phyloP scores from a whole-genome alignment of 2,329 filamentous ascomycete genomes.

The Aspergillus tubingensis region DNA sequence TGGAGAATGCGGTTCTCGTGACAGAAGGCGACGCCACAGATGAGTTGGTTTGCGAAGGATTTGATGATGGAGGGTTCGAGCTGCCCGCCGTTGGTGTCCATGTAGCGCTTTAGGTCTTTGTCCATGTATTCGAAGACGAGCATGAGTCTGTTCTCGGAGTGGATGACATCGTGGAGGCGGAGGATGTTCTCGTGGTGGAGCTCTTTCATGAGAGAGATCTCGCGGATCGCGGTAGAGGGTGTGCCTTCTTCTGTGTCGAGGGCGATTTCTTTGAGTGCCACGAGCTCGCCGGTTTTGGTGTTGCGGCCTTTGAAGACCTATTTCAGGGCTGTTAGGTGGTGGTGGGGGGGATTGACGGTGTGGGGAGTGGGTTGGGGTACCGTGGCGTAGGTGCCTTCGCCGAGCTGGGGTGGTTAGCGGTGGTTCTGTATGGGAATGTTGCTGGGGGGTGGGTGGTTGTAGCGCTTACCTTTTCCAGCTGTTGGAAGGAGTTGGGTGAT shows the following conservation, averaged over 20 bases:
- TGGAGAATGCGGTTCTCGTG: constrained; percentile 95
- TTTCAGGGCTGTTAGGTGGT: constrained; percentile 8
- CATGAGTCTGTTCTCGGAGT: constrained; percentile 99
- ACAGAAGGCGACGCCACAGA: constrained; percentile 93
- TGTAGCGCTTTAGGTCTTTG: constrained; percentile 95
- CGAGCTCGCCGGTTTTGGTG: constrained; percentile 17
- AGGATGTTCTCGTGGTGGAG: constrained; percentile 98
- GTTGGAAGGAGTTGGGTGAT: constrained; percentile 16
- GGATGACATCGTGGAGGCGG: constrained; percentile 94
- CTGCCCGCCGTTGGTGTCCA: constrained; percentile 88
- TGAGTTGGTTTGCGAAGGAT: constrained; percentile 96
- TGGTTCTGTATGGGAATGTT: background rate
- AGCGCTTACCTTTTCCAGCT: constrained; percentile 16
- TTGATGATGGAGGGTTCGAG: constrained; percentile 89
- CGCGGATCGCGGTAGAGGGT: constrained; percentile 92
- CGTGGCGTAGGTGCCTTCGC: constrained; percentile 21
- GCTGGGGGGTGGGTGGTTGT: background rate
- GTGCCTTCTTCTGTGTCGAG: constrained; percentile 76
- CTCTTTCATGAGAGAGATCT: constrained; percentile 99
- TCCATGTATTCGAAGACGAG: constrained; percentile 99
- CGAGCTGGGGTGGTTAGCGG: constrained; percentile 9
- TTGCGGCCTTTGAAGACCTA: constrained; percentile 23
- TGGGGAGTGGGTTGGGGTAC: constrained; percentile 3
- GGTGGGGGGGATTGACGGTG: background rate
- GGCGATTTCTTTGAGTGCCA: constrained; percentile 19